phyloP scores from a whole-genome alignment of 176 grass and related monocot species.

The Avena insularis region DNA sequence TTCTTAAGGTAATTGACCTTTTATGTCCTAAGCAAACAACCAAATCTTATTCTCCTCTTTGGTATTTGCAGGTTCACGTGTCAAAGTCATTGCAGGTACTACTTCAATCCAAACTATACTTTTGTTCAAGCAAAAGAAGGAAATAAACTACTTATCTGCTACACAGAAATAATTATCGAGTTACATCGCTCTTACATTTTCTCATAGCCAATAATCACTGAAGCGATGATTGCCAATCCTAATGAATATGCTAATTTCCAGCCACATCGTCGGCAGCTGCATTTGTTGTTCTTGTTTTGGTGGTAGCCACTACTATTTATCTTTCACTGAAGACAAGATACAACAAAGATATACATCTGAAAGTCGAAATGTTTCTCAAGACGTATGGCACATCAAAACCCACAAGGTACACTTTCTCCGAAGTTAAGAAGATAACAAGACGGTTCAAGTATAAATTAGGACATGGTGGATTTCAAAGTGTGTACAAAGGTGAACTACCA shows the following conservation, averaged over 20 bases:
- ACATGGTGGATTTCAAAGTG: neutral
- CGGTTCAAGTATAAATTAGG: neutral
- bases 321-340: neutral
- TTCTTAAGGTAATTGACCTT: neutral
- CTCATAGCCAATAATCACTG: neutral
- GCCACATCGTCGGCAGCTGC: neutral
- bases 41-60: neutral
- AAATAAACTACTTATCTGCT: neutral
- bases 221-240: neutral
- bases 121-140: neutral
- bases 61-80: neutral
- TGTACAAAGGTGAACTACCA: neutral
- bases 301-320: neutral
- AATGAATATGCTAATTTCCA: neutral
- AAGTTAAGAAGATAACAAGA: neutral
- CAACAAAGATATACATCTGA: neutral
- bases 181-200: neutral
- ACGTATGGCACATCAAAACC: neutral
- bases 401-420: constrained; percentile 11
- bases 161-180: neutral
- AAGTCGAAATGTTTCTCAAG: constrained; percentile 1
- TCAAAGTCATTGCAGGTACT: constrained; percentile 12
- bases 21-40: neutral
- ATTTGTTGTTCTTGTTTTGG: neutral
- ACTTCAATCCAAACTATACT: neutral